Conservation (phyloP, 176 grass and related monocot genomes). For the Triticum monococcum region DNA sequence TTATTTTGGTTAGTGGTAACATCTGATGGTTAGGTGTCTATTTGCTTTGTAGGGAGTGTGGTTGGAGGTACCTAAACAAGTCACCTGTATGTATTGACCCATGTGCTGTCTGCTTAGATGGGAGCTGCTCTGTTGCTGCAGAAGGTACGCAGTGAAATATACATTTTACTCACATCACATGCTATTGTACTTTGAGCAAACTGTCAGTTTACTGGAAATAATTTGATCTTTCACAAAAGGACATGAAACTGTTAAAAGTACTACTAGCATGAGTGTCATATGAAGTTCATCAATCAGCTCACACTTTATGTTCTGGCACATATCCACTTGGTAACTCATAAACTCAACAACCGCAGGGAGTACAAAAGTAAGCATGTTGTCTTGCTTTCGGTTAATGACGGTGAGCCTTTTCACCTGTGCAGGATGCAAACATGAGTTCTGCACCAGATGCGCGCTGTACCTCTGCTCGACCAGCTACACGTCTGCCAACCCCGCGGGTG, state of each 20-base stretch:
- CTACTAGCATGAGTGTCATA: not conserved
- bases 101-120: slow-evolving; percentile 91
- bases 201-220: not conserved
- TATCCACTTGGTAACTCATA: slow-evolving; percentile 1
- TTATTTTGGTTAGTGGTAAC: not conserved
- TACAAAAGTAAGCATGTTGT: not conserved
- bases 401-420: slow-evolving; percentile 6
- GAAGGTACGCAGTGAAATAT: slow-evolving; percentile 52
- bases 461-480: slow-evolving; percentile 82
- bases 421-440: slow-evolving; percentile 98
- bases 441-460: slow-evolving; percentile 94
- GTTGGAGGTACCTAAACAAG: slow-evolving; percentile 67
- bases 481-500: slow-evolving; percentile 49
- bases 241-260: no score
- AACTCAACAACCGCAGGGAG: not conserved
- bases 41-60: slow-evolving; percentile 70
- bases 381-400: slow-evolving; percentile 7
- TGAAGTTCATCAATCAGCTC: not conserved
- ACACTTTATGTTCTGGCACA: slow-evolving; percentile 21
- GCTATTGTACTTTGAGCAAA: not conserved
- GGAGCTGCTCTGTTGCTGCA: slow-evolving; percentile 76
- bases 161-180: not conserved
- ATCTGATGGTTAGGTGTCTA: not conserved
- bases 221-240: not conserved
- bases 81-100: slow-evolving; percentile 75